A percentile compares a stretch with the other conserved stretches of the same genome.
Evolutionary conservation across 164 flowering plant species (phyloP).

Genomic region (Aristolochia fimbriata): DNA sequence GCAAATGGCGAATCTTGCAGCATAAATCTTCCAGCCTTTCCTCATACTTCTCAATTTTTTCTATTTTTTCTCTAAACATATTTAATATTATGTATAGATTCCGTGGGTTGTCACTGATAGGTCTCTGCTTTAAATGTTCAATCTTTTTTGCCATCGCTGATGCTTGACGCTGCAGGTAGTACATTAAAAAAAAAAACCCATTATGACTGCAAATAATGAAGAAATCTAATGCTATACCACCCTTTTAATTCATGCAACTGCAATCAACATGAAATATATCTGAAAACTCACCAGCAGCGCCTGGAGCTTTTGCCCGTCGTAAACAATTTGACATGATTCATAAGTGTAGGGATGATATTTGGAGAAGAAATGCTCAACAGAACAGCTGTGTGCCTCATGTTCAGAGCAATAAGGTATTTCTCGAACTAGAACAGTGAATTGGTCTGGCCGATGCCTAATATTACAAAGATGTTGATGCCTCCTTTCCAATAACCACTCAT

Average conservation of each 20-base stretch:
- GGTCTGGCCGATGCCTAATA: slow-evolving; percentile 59
- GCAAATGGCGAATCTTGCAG: slow-evolving; percentile 34
- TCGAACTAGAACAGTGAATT: slow-evolving; percentile 66
- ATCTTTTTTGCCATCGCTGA: slow-evolving; percentile 31
- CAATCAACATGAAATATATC: not conserved
- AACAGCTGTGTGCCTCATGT: slow-evolving; percentile 56
- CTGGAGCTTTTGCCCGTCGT: slow-evolving; percentile 45
- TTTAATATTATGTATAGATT: slow-evolving; percentile 15
- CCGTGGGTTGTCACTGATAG: slow-evolving; percentile 13
- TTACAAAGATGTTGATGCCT: slow-evolving; percentile 45
- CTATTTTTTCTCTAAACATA: slow-evolving; percentile 15
- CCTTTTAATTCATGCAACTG: too few species aligned
- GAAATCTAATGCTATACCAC: not conserved
- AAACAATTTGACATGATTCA: slow-evolving; percentile 54
- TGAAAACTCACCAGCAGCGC: slow-evolving; percentile 37
- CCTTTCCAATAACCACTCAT: slow-evolving; percentile 34
- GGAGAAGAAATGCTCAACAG: slow-evolving; percentile 67
- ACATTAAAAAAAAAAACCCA: slow-evolving; percentile 3
- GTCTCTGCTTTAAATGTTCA: slow-evolving; percentile 25
- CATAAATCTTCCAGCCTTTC: slow-evolving; percentile 42
- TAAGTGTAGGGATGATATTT: slow-evolving; percentile 59
- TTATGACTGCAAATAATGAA: not conserved
- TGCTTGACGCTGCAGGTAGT: slow-evolving; percentile 37
- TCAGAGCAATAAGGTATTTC: slow-evolving; percentile 62
- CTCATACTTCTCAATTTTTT: slow-evolving; percentile 26